These are phyloP conservation scores for Salix exigua DNA, from an alignment of 345 rosid genomes.

Conservation along the genomic window DNA sequence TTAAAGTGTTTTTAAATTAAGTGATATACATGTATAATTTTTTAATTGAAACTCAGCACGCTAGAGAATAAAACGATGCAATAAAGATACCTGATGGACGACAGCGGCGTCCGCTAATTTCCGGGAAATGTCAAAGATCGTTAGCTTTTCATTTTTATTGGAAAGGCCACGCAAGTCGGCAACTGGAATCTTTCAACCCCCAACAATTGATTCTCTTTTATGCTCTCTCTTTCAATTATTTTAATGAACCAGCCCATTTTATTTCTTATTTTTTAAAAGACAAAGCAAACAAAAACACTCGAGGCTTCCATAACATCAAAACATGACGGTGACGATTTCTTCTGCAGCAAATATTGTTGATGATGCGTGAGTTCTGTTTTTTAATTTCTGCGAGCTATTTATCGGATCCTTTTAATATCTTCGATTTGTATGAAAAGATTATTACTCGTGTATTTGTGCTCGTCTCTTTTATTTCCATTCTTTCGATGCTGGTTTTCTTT, in stretches of 20 bases:
- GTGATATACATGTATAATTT: too few species aligned
- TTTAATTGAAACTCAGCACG: too few species aligned
- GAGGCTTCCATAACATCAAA: too few species aligned
- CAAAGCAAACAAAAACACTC: not conserved
- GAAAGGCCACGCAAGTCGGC: not conserved
- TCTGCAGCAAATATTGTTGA: not conserved
- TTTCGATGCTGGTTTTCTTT: too few species aligned
- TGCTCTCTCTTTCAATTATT: not conserved
- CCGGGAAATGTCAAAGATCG: not conserved
- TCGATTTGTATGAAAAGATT: not conserved
- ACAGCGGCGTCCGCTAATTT: not conserved
- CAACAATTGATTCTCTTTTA: not conserved
- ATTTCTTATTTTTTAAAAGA: not conserved
- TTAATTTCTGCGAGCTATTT: not conserved
- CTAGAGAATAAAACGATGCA: too few species aligned
- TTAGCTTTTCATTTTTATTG: not conserved
- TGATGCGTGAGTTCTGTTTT: constrained; percentile 4
- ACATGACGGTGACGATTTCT: constrained; percentile 17
- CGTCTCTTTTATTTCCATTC: not conserved
- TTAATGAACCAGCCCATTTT: too few species aligned
- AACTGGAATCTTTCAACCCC: not conserved
- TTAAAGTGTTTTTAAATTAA: too few species aligned
- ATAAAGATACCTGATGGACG: too few species aligned
- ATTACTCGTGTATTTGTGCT: not conserved
- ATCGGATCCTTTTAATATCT: not conserved